Conservation (phyloP, 768 basidiomycete species). For the Serpula lacrymans region DNA sequence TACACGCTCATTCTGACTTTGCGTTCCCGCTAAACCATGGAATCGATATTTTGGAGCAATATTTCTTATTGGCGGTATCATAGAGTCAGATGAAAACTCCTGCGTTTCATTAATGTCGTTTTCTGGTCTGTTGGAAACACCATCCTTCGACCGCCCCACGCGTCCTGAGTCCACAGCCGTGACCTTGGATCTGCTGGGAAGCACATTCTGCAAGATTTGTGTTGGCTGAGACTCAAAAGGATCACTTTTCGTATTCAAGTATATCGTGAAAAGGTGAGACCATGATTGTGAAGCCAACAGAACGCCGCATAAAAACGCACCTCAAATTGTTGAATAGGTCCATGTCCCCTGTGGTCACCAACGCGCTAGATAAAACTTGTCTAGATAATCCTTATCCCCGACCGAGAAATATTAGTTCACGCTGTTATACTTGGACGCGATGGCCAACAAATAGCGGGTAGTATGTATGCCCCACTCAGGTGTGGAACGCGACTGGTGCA, state of each 20-base stretch:
- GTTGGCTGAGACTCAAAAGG: constrained; percentile 51
- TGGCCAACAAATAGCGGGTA: too few relatives aligned
- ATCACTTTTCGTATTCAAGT: constrained; percentile 34
- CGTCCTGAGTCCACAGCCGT: constrained; percentile 12
- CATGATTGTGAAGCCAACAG: constrained; percentile 11
- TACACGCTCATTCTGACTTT: constrained; percentile 35
- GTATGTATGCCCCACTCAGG: too few relatives aligned
- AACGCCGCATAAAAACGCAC: constrained; percentile 27
- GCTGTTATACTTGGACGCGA: too few relatives aligned
- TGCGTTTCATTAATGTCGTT: constrained; percentile 24
- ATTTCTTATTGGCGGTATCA: constrained; percentile 27
- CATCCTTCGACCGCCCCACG: constrained; percentile 10
- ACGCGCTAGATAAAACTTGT: too few relatives aligned
- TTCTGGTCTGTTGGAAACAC: constrained; percentile 14
- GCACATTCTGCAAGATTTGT: constrained; percentile 46
- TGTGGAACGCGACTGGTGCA: too few relatives aligned
- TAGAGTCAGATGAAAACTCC: constrained; percentile 41
- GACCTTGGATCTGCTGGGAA: constrained; percentile 26
- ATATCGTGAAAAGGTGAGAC: constrained; percentile 2
- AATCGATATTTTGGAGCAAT: constrained; percentile 50
- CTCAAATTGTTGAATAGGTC: constrained; percentile 31
- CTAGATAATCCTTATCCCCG: too few relatives aligned
- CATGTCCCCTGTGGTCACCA: too few relatives aligned
- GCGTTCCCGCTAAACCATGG: constrained; percentile 53
- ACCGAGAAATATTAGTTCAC: too few relatives aligned